Base-by-base conservation (phyloP, 2,329 filamentous ascomycete genomes). In the Colletotrichum eremochloae region DNA sequence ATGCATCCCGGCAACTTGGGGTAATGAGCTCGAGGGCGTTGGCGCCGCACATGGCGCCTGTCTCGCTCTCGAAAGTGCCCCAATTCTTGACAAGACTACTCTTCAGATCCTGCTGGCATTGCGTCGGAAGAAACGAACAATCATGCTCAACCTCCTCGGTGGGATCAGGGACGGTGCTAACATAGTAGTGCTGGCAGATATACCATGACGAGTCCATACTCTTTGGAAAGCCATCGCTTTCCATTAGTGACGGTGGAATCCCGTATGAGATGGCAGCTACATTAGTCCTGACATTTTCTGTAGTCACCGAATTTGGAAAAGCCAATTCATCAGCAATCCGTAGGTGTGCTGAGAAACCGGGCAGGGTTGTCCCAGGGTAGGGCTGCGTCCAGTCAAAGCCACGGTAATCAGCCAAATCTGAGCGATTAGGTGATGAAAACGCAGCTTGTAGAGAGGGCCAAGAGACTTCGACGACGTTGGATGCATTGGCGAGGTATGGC, bases 131-230 rank as follows among this genome's bases (percentile, higher is more conserved):
- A 38, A 56, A 56, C 6, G 53, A 56, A 8, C 31, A 56, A 8
- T 56, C 31, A 12, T 56, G 53, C 18, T 56, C 31, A 5, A 56
- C 31, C 0, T 56, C 15, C 7, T 8, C 1, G 15, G 53, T 38
- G 31, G 53, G 53, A 7, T 38, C 53, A 5, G 53, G 18, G 2
- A 56, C 31, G 5, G 53, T 56, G 53, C 53, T 56, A 31, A 56
- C 31, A 6, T 38, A 56, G 53, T 56, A 56, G 53, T 56, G 53
- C 53, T 56, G 53, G 53, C 53, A 56, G 53, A 56, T 56, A 6
- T 56, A 56, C 53, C 31, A 56, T 5, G 31, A 56, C 3, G 53
- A 12, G 18, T 38, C 5, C 53, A 55, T 56, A 2, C 15, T 20
- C 31, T 18, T 20, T 9, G 53, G 53, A 18, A 56, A 56, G 6